Evolutionary conservation across 116 monocot genomes (phyloP).

Genomic region (Iris pallida): DNA sequence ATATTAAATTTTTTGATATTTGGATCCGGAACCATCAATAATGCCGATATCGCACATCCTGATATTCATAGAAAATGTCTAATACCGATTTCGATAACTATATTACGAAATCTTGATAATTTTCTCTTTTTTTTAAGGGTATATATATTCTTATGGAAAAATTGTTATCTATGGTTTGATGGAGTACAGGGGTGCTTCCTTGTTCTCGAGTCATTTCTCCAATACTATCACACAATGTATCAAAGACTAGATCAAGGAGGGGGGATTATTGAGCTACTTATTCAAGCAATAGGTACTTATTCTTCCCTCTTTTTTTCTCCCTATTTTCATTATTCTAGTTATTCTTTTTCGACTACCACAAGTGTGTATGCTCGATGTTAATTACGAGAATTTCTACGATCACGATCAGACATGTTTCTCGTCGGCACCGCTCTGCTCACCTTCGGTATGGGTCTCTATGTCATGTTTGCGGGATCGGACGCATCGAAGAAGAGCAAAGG

Average conservation of each 20-base stretch:
- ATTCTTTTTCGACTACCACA: neutral
- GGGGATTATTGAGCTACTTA: neutral
- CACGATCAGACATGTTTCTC: conserved; percentile 7
- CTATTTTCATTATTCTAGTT: neutral
- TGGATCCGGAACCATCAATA: too few relatives aligned
- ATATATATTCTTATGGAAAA: neutral
- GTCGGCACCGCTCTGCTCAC: conserved; percentile 13
- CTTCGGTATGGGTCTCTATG: conserved; percentile 11
- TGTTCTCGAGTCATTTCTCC: conserved; percentile 1
- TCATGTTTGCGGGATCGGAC: neutral
- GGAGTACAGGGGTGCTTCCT: conserved; percentile 6
- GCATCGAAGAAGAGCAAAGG: neutral
- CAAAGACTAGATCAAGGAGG: conserved; percentile 2
- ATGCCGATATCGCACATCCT: too few relatives aligned
- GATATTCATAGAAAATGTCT: too few relatives aligned
- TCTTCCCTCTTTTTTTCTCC: neutral
- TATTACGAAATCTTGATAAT: too few relatives aligned
- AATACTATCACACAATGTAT: neutral
- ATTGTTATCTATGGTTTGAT: neutral
- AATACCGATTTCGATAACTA: too few relatives aligned
- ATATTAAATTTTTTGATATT: too few relatives aligned
- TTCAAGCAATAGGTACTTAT: conserved; percentile 12
- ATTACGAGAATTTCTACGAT: neutral
- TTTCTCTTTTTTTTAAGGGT: too few relatives aligned
- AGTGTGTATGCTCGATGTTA: neutral